Conservation (phyloP, 148 eudicot genomes). For the Simmondsia chinensis region DNA sequence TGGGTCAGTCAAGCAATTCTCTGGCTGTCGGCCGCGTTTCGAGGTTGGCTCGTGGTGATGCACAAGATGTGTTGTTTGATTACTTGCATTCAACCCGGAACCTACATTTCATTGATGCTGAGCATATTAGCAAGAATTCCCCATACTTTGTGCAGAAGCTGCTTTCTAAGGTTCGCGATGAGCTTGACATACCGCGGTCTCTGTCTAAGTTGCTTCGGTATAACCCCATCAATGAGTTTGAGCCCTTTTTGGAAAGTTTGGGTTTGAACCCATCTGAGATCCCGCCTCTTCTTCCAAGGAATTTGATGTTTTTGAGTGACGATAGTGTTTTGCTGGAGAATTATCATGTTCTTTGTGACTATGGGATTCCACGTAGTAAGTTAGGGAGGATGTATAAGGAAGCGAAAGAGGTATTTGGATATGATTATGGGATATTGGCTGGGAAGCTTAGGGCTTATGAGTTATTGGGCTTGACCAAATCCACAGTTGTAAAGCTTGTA, state of each 20-base stretch:
- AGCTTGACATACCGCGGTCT: constrained; percentile 18
- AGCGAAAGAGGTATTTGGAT: constrained; percentile 46
- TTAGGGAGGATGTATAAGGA: constrained; percentile 57
- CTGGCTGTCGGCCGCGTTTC: too few relatives aligned
- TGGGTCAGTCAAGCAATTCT: too few relatives aligned
- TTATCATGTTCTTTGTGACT: constrained; percentile 48
- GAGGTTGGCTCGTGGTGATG: too few relatives aligned
- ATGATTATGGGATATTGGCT: constrained; percentile 33
- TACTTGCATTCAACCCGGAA: constrained; percentile 59
- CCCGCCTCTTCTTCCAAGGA: constrained; percentile 31
- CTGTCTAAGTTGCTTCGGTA: constrained; percentile 44
- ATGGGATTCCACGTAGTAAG: constrained; percentile 36
- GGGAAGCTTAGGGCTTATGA: constrained; percentile 42
- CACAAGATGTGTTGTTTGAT: constrained; percentile 55
- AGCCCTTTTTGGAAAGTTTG: constrained; percentile 79
- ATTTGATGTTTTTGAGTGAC: constrained; percentile 49
- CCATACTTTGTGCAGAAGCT: constrained; percentile 43
- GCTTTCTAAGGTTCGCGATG: constrained; percentile 21
- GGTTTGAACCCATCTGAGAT: constrained; percentile 51
- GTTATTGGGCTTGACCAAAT: constrained; percentile 29
- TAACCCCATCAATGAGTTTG: constrained; percentile 71
- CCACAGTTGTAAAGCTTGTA: constrained; percentile 31
- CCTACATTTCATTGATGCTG: constrained; percentile 52
- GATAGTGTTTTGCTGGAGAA: constrained; percentile 44
- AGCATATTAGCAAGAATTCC: constrained; percentile 44